These are phyloP conservation scores for Amesomyces nigricolor DNA, from an alignment of 2,329 filamentous ascomycete genomes.

Conservation along the genomic window DNA sequence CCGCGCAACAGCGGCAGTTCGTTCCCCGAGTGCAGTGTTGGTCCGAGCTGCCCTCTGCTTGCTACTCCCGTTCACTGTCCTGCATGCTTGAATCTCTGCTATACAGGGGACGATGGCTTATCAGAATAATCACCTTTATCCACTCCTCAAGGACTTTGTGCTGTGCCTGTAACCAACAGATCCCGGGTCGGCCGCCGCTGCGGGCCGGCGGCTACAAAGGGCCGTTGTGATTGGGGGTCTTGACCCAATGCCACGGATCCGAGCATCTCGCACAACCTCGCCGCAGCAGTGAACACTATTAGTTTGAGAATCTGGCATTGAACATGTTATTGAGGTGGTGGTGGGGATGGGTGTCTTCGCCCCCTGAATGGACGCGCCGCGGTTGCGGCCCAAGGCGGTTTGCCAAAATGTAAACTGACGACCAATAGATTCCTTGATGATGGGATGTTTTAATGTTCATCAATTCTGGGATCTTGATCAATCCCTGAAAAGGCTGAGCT, in stretches of 20 bases:
- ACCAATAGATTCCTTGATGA: constrained; percentile 10
- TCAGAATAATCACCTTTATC: not conserved
- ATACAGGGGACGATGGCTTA: not conserved
- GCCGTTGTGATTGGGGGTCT: constrained; percentile 14
- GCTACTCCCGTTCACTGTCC: not conserved
- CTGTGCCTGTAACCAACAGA: not conserved
- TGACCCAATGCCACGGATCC: constrained; percentile 14
- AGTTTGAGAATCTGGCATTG: not conserved
- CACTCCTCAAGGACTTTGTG: not conserved
- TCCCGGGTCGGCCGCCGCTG: constrained; percentile 6
- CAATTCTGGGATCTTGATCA: not conserved
- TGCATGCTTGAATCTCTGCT: not conserved
- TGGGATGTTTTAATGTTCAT: not conserved
- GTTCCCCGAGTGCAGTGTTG: not conserved
- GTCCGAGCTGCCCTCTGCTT: not conserved
- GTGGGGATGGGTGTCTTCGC: not conserved
- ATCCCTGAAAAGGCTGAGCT: too few species aligned
- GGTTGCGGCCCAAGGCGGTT: constrained; percentile 9
- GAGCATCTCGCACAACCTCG: not conserved
- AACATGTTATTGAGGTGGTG: not conserved
- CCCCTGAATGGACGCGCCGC: not conserved
- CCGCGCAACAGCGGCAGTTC: not conserved
- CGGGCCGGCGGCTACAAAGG: constrained; percentile 18
- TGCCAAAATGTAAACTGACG: not conserved
- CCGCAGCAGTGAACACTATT: constrained; percentile 4